A percentile compares a stretch with the other conserved stretches of the same genome.
phyloP scores from a whole-genome alignment of 169 alveolate species.

The Plasmodium ovale region DNA sequence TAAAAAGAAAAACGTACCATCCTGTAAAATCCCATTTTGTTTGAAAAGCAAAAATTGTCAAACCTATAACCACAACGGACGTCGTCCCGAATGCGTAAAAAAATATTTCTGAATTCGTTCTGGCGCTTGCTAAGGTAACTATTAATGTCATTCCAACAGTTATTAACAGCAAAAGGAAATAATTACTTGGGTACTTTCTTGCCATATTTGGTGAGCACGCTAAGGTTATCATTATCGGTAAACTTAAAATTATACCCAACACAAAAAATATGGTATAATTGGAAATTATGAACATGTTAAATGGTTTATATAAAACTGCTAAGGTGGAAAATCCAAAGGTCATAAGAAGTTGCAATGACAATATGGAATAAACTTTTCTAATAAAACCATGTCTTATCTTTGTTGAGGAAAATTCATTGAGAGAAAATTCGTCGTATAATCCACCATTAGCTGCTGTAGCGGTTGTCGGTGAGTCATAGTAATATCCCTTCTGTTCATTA shows the following conservation, averaged over 20 bases:
- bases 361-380: conserved; percentile 87
- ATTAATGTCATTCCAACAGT: conserved; percentile 60
- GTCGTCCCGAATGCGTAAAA: conserved; percentile 87
- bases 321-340: conserved; percentile 79
- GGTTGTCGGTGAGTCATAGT: conserved; percentile 18
- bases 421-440: conserved; percentile 54
- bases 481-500: conserved; percentile 42
- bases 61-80: conserved; percentile 80
- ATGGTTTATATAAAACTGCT: conserved; percentile 68
- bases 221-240: conserved; percentile 69
- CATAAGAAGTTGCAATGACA: conserved; percentile 83
- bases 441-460: conserved; percentile 57
- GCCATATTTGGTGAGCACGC: conserved; percentile 76
- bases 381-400: conserved; percentile 89
- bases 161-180: conserved; percentile 61
- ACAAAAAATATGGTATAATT: conserved; percentile 67
- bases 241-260: conserved; percentile 52
- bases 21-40: conserved; percentile 89
- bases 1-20: conserved; percentile 77
- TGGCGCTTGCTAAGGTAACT: conserved; percentile 57
- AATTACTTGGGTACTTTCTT: conserved; percentile 78
- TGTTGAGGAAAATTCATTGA: conserved; percentile 79
- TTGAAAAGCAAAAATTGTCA: conserved; percentile 86
- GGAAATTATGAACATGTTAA: conserved; percentile 55
- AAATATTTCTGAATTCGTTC: conserved; percentile 73